phyloP scores from a whole-genome alignment of 1,139 yeast genomes.

The Taphrina pruni region DNA sequence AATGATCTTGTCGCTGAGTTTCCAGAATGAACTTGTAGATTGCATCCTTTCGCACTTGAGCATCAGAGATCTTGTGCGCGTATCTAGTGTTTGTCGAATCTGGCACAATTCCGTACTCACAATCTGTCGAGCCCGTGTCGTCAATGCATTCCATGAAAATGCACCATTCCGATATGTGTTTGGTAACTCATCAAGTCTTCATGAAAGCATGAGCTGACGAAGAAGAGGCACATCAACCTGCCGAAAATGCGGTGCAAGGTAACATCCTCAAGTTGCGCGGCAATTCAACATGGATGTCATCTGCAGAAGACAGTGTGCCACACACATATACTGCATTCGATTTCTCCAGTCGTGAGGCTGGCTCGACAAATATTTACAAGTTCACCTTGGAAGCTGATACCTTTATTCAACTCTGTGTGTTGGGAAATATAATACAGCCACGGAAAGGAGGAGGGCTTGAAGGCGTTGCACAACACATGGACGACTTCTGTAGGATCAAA shows the following conservation, averaged over 20 bases:
- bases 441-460: slow-evolving; percentile 20
- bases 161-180: slow-evolving; percentile 20
- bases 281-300: not conserved
- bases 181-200: not conserved
- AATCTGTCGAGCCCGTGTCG: slow-evolving; percentile 5
- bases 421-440: slow-evolving; percentile 28
- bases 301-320: not conserved
- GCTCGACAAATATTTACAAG: slow-evolving; percentile 7
- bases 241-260: slow-evolving; percentile 18
- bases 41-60: slow-evolving; percentile 3
- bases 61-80: slow-evolving; percentile 5
- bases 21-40: slow-evolving; percentile 18
- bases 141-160: not conserved
- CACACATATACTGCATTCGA: slow-evolving; percentile 5
- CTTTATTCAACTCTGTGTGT: slow-evolving; percentile 16
- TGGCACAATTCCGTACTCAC: slow-evolving; percentile 6
- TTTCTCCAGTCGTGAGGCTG: not conserved
- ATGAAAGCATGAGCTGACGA: not conserved
- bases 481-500: slow-evolving; percentile 22
- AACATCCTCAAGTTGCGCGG: slow-evolving; percentile 11
- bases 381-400: slow-evolving; percentile 24
- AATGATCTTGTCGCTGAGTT: not conserved
- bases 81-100: slow-evolving; percentile 2
- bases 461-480: slow-evolving; percentile 31
- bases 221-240: slow-evolving; percentile 25